phyloP scores from a whole-genome alignment of 306 rosid genomes.

The Purshia tridentata region DNA sequence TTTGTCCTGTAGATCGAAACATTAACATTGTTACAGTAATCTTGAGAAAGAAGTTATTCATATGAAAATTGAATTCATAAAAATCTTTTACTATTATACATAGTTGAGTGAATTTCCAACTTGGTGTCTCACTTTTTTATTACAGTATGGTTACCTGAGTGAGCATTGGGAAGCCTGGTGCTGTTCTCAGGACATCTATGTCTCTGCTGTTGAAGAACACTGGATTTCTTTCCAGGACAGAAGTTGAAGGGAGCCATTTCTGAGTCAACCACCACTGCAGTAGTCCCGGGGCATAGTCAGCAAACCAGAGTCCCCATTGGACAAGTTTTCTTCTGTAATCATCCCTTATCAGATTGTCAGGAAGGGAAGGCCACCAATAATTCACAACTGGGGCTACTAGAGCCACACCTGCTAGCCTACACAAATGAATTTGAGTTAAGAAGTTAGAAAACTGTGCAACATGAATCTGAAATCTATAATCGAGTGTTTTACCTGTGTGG shows the following conservation, averaged over 20 bases:
- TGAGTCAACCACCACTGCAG: conserved; percentile 84
- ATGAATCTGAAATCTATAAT: conserved; percentile 3
- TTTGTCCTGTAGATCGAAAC: conserved; percentile 45
- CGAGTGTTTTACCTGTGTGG: conserved; percentile 65
- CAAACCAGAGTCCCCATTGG: conserved; percentile 50
- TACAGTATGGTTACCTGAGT: conserved; percentile 52
- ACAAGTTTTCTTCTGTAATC: conserved; percentile 70
- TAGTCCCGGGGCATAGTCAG: conserved; percentile 57
- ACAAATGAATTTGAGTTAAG: conserved; percentile 27
- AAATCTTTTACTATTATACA: neutral
- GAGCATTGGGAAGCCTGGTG: conserved; percentile 91
- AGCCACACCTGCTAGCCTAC: conserved; percentile 86
- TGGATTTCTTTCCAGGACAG: conserved; percentile 71
- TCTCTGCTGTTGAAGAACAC: conserved; percentile 74
- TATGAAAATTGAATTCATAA: neutral
- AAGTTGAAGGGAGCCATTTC: conserved; percentile 91
- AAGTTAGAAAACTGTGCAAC: neutral
- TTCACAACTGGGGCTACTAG: conserved; percentile 78
- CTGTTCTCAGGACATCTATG: conserved; percentile 58
- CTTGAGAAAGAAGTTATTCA: conserved; percentile 5
- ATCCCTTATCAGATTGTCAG: conserved; percentile 52
- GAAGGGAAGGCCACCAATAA: conserved; percentile 86
- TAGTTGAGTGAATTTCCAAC: neutral
- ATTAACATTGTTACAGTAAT: conserved; percentile 22
- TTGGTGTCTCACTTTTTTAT: neutral